Evolutionary conservation across 192 early-diverging fungal species (phyloP).

Genomic region (Diversispora eburnea): DNA sequence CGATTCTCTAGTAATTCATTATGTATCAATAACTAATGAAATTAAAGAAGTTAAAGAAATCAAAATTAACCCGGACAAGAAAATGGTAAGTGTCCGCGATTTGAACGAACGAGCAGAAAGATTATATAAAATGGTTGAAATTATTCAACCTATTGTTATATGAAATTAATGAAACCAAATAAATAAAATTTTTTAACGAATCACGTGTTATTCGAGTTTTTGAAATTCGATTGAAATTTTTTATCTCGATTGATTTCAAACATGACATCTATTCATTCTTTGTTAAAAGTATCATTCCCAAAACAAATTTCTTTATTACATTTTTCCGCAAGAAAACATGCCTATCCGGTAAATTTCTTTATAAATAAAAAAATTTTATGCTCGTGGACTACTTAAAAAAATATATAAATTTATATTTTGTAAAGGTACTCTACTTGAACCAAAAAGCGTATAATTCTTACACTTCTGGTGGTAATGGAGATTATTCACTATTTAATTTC

Average conservation of each 20-base stretch:
- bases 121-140: neutral
- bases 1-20: neutral
- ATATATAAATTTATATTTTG: no score
- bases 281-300: no score
- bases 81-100: neutral
- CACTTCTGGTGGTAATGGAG: neutral
- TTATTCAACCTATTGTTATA: neutral
- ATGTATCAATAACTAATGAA: neutral
- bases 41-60: neutral
- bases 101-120: neutral
- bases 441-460: slow-evolving; percentile 5
- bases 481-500: neutral
- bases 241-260: no score
- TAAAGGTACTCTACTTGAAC: neutral
- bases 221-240: no score
- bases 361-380: neutral
- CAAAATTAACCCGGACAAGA: neutral
- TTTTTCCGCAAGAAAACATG: neutral
- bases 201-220: no score
- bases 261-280: no score
- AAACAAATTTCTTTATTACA: neutral
- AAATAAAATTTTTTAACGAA: no score
- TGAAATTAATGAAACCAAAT: no score
- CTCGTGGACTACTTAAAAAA: neutral
- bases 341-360: neutral